Evolutionary conservation across 1,284 basidiomycete species (phyloP), one percentile per base, ranked within the genome.

Genomic region (Meripilus lineatus): DNA sequence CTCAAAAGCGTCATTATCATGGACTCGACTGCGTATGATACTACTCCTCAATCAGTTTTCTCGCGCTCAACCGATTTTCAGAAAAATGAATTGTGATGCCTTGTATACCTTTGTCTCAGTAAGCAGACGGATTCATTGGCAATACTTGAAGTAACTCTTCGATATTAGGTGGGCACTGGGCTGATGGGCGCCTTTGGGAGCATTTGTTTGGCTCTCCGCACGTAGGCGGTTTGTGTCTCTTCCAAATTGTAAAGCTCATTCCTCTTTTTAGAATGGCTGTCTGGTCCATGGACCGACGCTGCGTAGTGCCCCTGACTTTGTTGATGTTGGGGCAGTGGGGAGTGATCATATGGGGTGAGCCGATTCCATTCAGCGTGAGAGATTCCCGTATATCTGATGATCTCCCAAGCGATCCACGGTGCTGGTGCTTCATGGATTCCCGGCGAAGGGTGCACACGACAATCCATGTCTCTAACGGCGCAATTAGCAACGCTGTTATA

Each of bases 71-170:
- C 37, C 30, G 11, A 21, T 47, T 51, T 34, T 53, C 53, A 83
- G 80, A 8, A 67, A 74, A 50, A 66, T 85, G 24, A 68, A 82
- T 54, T 85, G 82, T 52, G 81, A 84, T 63, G 69, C 70, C 2
- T 59, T 89, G 20, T 89, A 87, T 60, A 85, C 81, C 1, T 85
- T 84, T 61, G 84, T 67, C 84, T 56, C 86, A 84, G 79, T 81
- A 59, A 49, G 79, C 68, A 13, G 44, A n/a, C n/a, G n/a, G n/a
- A n/a, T n/a, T n/a, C n/a, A n/a, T n/a, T n/a, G n/a, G n/a, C n/a
- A n/a, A n/a, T n/a, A n/a, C n/a, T n/a, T n/a, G n/a, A n/a, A n/a
- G n/a, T n/a, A n/a, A n/a, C n/a, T n/a, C n/a, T n/a, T n/a, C n/a
- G n/a, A n/a, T n/a, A n/a, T n/a, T n/a, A n/a, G n/a, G n/a, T n/a